Conservation (phyloP, 169 alveolate species). For the Amoebophrya sp. region DNA sequence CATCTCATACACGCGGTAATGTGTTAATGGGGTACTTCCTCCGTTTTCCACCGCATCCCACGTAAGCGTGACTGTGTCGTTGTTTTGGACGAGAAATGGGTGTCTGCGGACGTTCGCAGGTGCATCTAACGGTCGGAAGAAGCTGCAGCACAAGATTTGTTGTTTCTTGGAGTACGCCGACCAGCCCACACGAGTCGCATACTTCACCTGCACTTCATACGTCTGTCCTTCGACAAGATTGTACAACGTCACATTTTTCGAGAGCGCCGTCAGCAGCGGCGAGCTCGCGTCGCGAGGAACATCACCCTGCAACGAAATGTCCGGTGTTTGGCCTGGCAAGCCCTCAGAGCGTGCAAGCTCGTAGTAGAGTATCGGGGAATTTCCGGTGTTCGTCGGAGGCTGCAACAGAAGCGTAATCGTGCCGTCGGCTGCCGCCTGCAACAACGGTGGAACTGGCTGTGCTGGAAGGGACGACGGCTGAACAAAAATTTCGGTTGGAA, state of each 20-base stretch:
- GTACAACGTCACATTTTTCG: not conserved
- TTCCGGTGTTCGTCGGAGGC: not conserved
- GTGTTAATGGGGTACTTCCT: conserved; percentile 22
- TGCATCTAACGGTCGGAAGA: not conserved
- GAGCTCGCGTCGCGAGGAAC: not conserved
- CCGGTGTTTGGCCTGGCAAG: not conserved
- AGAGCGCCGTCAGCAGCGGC: too few relatives aligned
- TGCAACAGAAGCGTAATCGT: not conserved
- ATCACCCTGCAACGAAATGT: not conserved
- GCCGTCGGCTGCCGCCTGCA: not conserved
- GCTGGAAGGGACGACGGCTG: not conserved
- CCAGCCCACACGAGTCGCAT: not conserved
- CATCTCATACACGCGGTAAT: conserved; percentile 13
- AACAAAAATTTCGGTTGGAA: not conserved
- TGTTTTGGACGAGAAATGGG: not conserved
- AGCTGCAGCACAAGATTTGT: not conserved
- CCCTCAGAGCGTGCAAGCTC: not conserved
- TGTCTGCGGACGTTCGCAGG: conserved; percentile 19
- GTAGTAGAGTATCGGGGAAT: not conserved
- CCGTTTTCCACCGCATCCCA: conserved; percentile 15
- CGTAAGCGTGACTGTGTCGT: not conserved
- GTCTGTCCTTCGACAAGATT: not conserved
- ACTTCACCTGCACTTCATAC: not conserved
- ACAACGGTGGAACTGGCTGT: not conserved
- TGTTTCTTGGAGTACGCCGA: not conserved